Conservation (phyloP, 257 asterid species). For the Echium plantagineum region DNA sequence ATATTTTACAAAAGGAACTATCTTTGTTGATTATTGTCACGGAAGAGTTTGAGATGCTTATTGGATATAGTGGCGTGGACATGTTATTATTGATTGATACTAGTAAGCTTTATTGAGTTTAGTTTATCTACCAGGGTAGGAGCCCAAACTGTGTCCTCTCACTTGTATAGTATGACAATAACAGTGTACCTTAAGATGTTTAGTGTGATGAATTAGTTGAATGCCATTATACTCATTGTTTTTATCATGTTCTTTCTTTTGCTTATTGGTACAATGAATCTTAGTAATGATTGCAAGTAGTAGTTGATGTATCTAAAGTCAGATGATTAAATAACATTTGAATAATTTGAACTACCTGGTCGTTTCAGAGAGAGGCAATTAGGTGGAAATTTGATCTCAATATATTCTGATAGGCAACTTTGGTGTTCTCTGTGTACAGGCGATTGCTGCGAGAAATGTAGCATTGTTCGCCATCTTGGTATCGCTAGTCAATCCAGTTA, state of each 20-base stretch:
- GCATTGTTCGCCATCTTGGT: conserved; percentile 41
- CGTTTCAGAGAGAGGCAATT: background rate
- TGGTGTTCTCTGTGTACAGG: conserved; percentile 30
- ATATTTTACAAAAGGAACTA: background rate
- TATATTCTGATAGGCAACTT: conserved; percentile 2
- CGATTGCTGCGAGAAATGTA: conserved; percentile 37
- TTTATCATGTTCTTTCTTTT: background rate
- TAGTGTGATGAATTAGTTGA: too few relatives aligned
- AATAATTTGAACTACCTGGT: too few relatives aligned
- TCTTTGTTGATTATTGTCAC: background rate
- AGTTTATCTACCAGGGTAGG: too few relatives aligned
- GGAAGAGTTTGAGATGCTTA: background rate
- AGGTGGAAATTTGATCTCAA: background rate
- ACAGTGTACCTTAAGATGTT: too few relatives aligned
- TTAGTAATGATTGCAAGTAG: background rate
- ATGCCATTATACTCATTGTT: background rate
- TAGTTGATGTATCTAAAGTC: background rate
- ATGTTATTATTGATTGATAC: background rate
- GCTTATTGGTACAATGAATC: background rate
- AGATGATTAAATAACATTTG: background rate
- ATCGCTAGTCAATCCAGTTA: conserved; percentile 47
- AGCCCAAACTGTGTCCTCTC: too few relatives aligned
- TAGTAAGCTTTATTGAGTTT: background rate
- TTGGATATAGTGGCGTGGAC: background rate
- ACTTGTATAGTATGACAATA: too few relatives aligned